Base-by-base conservation (phyloP, 768 basidiomycete genomes). In the Harrya chromipes region DNA sequence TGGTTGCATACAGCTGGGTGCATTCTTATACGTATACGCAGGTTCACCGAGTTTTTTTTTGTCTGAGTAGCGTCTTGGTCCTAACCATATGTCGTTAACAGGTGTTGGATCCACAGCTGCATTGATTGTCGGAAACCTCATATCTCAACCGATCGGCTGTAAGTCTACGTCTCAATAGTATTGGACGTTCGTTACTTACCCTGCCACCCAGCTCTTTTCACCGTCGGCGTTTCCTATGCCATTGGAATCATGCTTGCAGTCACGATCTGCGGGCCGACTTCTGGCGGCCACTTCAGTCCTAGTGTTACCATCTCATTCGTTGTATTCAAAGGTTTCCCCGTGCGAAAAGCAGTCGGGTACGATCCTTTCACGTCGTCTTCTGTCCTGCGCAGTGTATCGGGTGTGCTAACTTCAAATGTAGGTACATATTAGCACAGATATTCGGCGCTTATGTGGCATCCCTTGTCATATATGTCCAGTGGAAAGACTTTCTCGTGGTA, bases 201-300 rank as follows among this genome's bases (percentile, higher is more conserved):
- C 20, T 14, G 24, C n/a, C 16, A 1, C 19, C 14, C 45, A 84
- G 83, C 78, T 12, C 43, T 85, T 6, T 63, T 79, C 5, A 82
- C 82, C 31, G 68, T 85, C 17, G 85, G 82, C 23, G 58, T 80
- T 27, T 78, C 73, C 1, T 87, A 85, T 64, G 72, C 75, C 4
- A 66, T 77, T 31, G 84, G 84, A 21, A 82, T 85, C 52, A 55
- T 83, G 13, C 73, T 85, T 42, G 85, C 84, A 1, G 60, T 86
- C 44, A 62, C 66, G 9, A 65, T 83, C 23, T 82, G 78, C 43
- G 67, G 66, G 5, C 62, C 76, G 16, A 75, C 82, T 1, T 84
- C 82, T 12, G 81, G 80, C 11, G 79, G 83, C 19, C 85, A 87
- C 57, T 81, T 87, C 62, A 83, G 74, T 46, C 89, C 87, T 2